Evolutionary conservation across 2,329 filamentous ascomycete species (phyloP).

Genomic region (Cladosporium sp.): DNA sequence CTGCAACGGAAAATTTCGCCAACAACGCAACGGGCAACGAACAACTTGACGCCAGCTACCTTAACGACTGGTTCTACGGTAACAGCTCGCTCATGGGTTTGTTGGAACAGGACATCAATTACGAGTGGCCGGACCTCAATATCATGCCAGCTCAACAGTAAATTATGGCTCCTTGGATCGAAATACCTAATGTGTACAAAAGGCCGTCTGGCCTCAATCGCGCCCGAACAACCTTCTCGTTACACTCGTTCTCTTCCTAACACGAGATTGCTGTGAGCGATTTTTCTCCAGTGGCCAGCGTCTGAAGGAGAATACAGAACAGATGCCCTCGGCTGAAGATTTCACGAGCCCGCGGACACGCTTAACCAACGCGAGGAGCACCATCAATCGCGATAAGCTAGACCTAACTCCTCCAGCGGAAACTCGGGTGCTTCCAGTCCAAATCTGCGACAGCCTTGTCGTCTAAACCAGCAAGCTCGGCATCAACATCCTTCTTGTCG

Average conservation of each 20-base stretch:
- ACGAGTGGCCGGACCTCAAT: conserved; percentile 3
- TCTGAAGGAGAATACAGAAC: neutral
- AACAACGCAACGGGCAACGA: neutral
- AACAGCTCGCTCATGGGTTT: conserved; percentile 22
- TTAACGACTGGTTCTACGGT: conserved; percentile 24
- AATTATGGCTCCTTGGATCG: neutral
- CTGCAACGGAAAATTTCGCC: conserved; percentile 1
- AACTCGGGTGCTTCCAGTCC: conserved; percentile 67
- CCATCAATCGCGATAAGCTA: neutral
- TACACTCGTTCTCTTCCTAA: neutral
- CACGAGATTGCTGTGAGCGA: neutral
- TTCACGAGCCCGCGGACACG: neutral
- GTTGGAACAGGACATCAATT: conserved; percentile 21
- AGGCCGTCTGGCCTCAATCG: neutral
- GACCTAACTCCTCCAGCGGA: conserved; percentile 45
- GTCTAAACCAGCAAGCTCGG: conserved; percentile 56
- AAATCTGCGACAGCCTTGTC: conserved; percentile 58
- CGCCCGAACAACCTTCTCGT: neutral
- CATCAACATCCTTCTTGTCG: conserved; percentile 55
- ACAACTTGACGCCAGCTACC: conserved; percentile 19
- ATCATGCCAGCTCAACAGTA: conserved; percentile 10
- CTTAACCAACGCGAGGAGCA: neutral
- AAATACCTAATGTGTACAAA: neutral
- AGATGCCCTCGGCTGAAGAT: neutral
- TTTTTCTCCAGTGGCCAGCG: neutral